Base-by-base conservation (phyloP, 2,329 filamentous ascomycete species). In the Chrysosphaeria jannelii region DNA sequence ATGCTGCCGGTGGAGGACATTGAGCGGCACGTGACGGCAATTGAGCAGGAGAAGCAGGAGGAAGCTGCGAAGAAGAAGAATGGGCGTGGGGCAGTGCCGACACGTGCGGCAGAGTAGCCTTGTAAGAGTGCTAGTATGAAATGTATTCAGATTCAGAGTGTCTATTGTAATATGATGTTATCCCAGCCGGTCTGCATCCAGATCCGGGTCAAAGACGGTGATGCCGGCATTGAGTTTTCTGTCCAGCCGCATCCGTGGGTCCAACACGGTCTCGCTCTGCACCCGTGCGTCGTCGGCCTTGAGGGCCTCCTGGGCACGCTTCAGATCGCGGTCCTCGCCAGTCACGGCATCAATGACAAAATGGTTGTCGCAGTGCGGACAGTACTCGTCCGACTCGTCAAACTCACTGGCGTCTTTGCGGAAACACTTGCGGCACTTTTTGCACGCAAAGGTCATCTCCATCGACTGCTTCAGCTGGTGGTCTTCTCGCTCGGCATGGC, bases 1-100 rank as follows among this genome's bases (percentile, higher is more conserved):
- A 79, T 90, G 65, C 59, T 97, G 35, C 75, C 78, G 3, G 70
- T 81, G 15, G 81, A 93, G 45, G 75, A 90, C 39, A 97, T 97
- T 39, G 85, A 97, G 55, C 62, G 63, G 36, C 91, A 89, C 40
- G 88, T 97, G 40, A 93, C 93, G 65, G 85, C 65, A 47, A 97
- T 97, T 45, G 89, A 97, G 55, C 72, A 79, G 38, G 88, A 97
- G 60, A 97, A 97, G 61, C 79, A 90, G 43, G 85, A 93, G 47
- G 85, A 97, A 53, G 81, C 81, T 13, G 76, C 75, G 19, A 90
- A 78, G 60, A 90, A 90, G 68, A 88, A 90, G 66, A 70, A 71
- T 27, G 70, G 72, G 28, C 57, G 67, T 35, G 59, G 25, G 5
- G 59, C 74, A 20, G 76, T 85, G 37, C 53, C 74, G 39, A 78